phyloP scores from a whole-genome alignment of 495 filamentous ascomycete species.

The Neurospora sp. region DNA sequence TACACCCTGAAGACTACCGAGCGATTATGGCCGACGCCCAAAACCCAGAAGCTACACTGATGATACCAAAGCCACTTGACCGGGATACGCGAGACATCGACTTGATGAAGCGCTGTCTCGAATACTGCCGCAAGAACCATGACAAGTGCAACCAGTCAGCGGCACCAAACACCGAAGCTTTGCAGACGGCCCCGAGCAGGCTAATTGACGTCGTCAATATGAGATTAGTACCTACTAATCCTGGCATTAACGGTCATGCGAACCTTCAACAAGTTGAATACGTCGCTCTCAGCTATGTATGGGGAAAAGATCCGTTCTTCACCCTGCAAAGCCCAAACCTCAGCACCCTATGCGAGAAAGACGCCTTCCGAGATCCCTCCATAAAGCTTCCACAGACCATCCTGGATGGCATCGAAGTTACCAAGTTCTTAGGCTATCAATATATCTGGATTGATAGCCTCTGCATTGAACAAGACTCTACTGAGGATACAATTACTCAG shows the following conservation, averaged over 20 bases:
- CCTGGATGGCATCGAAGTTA: slow-evolving; percentile 19
- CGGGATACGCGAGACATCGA: neutral
- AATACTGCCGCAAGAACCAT: slow-evolving; percentile 17
- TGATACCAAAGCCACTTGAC: neutral
- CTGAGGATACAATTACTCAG: neutral
- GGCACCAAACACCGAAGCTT: slow-evolving; percentile 15
- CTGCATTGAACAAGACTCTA: slow-evolving; percentile 11
- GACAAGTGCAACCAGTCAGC: slow-evolving; percentile 2
- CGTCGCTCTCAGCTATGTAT: slow-evolving; percentile 25
- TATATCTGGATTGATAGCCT: slow-evolving; percentile 26
- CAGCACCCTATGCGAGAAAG: slow-evolving; percentile 3
- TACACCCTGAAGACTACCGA: neutral
- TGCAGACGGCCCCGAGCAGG: slow-evolving; percentile 20
- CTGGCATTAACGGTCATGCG: slow-evolving; percentile 7
- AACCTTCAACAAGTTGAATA: slow-evolving; percentile 11
- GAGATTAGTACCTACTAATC: slow-evolving; percentile 2
- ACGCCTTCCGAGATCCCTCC: neutral
- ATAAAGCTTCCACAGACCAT: slow-evolving; percentile 17
- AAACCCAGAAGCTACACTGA: neutral
- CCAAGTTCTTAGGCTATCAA: slow-evolving; percentile 10
- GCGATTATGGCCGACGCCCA: neutral
- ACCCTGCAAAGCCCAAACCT: slow-evolving; percentile 14
- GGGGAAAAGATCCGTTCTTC: slow-evolving; percentile 20
- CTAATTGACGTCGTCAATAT: slow-evolving; percentile 17
- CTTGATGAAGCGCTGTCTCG: slow-evolving; percentile 3